Percentiles rank a stretch among this genome's conserved stretches.
phyloP scores from a whole-genome alignment of 2,329 filamentous ascomycete genomes.

The Colletotrichum salicis region DNA sequence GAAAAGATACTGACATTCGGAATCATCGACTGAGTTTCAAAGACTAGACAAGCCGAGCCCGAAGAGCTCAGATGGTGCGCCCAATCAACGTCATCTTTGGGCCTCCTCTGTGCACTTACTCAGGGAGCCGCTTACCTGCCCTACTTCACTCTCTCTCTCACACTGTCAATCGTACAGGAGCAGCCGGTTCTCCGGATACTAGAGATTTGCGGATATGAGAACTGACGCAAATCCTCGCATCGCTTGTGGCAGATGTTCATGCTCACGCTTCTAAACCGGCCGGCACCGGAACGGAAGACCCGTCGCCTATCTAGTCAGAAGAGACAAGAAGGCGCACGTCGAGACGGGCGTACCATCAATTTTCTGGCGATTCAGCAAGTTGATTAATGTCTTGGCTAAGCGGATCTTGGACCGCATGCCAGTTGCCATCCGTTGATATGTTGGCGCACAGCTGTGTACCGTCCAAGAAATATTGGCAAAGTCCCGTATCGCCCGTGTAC shows the following conservation, averaged over 20 bases:
- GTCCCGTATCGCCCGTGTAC: slow-evolving; percentile 8
- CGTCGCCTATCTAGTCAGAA: neutral
- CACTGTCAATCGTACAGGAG: neutral
- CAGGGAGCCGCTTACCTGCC: neutral
- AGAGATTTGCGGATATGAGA: neutral
- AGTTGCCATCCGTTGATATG: slow-evolving; percentile 29
- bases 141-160: neutral
- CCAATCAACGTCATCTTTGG: neutral
- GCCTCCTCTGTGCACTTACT: neutral
- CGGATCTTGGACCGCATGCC: slow-evolving; percentile 22
- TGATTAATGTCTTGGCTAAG: slow-evolving; percentile 18
- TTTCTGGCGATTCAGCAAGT: slow-evolving; percentile 17
- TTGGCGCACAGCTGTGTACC: slow-evolving; percentile 25
- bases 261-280: neutral
- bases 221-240: neutral
- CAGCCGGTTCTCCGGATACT: neutral
- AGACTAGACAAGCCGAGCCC: neutral
- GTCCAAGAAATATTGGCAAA: slow-evolving; percentile 21
- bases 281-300: neutral
- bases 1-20: neutral
- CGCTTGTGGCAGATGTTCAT: neutral
- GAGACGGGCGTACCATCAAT: neutral
- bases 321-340: neutral
- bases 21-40: neutral
- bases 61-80: neutral